Evolutionary conservation across 768 basidiomycete genomes (phyloP).

Genomic region (Strobilomyces dryophilus): DNA sequence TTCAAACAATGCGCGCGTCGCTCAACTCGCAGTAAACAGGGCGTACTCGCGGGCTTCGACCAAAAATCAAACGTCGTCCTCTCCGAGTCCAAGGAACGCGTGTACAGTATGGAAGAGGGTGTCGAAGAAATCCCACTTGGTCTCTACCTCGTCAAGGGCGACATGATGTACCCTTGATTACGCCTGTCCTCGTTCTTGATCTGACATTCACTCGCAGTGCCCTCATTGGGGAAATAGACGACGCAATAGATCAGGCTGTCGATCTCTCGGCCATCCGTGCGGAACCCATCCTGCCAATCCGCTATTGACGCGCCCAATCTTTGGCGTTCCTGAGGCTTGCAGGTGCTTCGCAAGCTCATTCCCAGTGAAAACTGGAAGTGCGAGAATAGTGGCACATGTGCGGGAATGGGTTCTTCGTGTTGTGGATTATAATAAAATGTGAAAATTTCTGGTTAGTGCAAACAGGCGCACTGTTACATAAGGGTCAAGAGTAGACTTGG

Average conservation of each 20-base stretch:
- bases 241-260: conserved; percentile 68
- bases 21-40: conserved; percentile 42
- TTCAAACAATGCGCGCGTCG: neutral
- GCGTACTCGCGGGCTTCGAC: conserved; percentile 88
- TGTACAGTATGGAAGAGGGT: conserved; percentile 86
- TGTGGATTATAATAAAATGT: too few species aligned
- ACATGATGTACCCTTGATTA: conserved; percentile 70
- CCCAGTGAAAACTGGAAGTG: too few species aligned
- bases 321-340: too few species aligned
- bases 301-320: conserved; percentile 44
- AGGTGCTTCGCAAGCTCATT: too few species aligned
- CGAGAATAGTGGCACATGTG: too few species aligned
- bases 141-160: conserved; percentile 95
- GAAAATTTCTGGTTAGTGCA: too few species aligned
- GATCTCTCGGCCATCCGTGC: conserved; percentile 79
- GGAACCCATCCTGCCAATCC: conserved; percentile 81
- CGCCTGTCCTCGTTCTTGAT: conserved; percentile 32
- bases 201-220: conserved; percentile 39
- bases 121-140: conserved; percentile 95
- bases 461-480: too few species aligned
- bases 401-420: too few species aligned
- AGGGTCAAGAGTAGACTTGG: too few species aligned
- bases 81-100: conserved; percentile 88
- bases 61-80: conserved; percentile 96
- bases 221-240: conserved; percentile 84